phyloP scores from a whole-genome alignment of 805 yeast genomes.

The Yarrowia sp. region DNA sequence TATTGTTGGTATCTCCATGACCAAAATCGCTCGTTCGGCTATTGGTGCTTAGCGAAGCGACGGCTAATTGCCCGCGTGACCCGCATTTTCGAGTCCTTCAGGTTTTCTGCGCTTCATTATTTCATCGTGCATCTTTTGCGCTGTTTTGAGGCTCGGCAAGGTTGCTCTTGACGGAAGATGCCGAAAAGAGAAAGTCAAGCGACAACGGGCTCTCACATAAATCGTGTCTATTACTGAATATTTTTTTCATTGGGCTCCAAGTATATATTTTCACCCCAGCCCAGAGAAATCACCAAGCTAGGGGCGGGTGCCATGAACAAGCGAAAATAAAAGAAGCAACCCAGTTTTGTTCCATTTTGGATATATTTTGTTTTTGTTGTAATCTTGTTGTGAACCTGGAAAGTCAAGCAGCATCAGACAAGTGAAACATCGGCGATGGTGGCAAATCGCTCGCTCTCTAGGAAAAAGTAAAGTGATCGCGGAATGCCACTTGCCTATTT shows the following conservation, averaged over 20 bases:
- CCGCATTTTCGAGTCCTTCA: not conserved
- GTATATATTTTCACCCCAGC: not conserved
- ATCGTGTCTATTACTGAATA: not conserved
- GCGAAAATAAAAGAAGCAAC: not conserved
- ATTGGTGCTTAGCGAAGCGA: too few relatives aligned
- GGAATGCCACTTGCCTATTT: not conserved
- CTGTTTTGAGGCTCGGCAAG: constrained; percentile 7
- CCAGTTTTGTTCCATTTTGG: not conserved
- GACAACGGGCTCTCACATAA: not conserved
- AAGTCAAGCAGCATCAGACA: not conserved
- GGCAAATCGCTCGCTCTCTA: not conserved
- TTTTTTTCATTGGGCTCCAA: not conserved
- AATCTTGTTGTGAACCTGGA: not conserved
- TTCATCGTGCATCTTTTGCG: not conserved
- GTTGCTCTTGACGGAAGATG: not conserved
- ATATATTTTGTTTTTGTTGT: not conserved
- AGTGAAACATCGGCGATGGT: constrained; percentile 10
- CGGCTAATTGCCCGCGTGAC: not conserved
- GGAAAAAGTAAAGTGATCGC: not conserved
- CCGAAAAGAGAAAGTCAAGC: not conserved
- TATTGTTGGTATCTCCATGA: too few relatives aligned
- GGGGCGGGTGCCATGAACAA: not conserved
- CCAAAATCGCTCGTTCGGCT: too few relatives aligned
- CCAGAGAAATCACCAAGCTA: not conserved
- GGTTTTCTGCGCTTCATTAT: not conserved